Evolutionary conservation across 1,284 basidiomycete species (phyloP).

Genomic region (Blastosporella zonata): DNA sequence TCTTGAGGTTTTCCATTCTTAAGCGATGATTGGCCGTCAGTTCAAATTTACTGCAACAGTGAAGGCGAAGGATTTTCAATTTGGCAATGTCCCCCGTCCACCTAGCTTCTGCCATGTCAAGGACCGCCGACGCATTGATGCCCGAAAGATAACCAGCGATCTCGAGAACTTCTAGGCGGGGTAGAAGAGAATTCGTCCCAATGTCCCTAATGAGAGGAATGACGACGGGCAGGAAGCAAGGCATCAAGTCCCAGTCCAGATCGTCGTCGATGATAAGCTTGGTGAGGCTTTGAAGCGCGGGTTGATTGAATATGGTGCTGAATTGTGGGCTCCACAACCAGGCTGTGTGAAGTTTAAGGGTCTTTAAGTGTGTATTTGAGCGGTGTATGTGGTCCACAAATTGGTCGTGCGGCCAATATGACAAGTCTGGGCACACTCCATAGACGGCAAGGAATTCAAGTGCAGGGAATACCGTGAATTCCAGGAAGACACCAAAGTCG

Average conservation of each 20-base stretch:
- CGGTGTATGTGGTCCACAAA: slow-evolving; percentile 28
- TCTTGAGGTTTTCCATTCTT: slow-evolving; percentile 23
- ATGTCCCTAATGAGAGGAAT: not conserved
- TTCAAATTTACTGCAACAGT: slow-evolving; percentile 14
- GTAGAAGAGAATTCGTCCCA: slow-evolving; percentile 17
- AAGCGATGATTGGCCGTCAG: slow-evolving; percentile 12
- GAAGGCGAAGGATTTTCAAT: slow-evolving; percentile 21
- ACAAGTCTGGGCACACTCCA: slow-evolving; percentile 23
- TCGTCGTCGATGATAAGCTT: slow-evolving; percentile 31
- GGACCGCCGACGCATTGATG: slow-evolving; percentile 24
- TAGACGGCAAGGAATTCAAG: slow-evolving; percentile 25
- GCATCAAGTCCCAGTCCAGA: slow-evolving; percentile 30
- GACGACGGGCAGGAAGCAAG: slow-evolving; percentile 25
- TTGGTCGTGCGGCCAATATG: slow-evolving; percentile 29
- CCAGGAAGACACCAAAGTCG: slow-evolving; percentile 27
- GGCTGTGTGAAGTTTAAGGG: slow-evolving; percentile 30
- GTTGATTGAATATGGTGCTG: slow-evolving; percentile 24
- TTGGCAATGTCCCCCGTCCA: slow-evolving; percentile 25
- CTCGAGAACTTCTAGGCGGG: slow-evolving; percentile 25
- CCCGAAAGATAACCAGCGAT: slow-evolving; percentile 28
- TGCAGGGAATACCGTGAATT: slow-evolving; percentile 25
- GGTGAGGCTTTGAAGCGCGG: slow-evolving; percentile 23
- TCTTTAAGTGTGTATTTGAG: slow-evolving; percentile 25
- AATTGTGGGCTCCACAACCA: slow-evolving; percentile 28
- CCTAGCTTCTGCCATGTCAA: slow-evolving; percentile 33